phyloP scores from a whole-genome alignment of 768 basidiomycete species.

The Serendipita sp. region DNA sequence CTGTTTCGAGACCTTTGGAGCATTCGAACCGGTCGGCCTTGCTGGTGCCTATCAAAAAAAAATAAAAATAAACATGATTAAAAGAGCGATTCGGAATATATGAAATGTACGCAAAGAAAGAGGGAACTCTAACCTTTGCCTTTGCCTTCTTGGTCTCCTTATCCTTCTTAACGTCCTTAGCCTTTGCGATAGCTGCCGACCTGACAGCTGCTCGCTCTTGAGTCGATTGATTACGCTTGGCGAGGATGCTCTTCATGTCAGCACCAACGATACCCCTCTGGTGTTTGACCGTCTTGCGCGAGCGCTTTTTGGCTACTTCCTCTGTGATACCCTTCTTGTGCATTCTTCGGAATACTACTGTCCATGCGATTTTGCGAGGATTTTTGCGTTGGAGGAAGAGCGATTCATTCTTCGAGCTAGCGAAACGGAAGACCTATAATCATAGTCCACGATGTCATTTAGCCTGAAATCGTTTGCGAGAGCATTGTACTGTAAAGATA shows the following conservation, averaged over 20 bases:
- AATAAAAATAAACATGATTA: background rate
- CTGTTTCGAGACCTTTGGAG: slow-evolving; percentile 85
- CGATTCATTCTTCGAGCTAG: slow-evolving; percentile 81
- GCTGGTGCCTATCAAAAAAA: slow-evolving; percentile 30
- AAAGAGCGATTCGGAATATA: slow-evolving; percentile 19
- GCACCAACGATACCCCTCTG: slow-evolving; percentile 88
- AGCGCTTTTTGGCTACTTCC: slow-evolving; percentile 98
- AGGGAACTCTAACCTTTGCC: slow-evolving; percentile 32
- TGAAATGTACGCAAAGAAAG: slow-evolving; percentile 14
- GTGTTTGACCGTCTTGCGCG: slow-evolving; percentile 91
- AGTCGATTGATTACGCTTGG: slow-evolving; percentile 83
- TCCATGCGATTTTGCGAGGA: slow-evolving; percentile 99
- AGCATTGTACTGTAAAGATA: slow-evolving; percentile 3
- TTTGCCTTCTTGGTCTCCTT: slow-evolving; percentile 76
- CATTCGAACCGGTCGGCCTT: slow-evolving; percentile 37
- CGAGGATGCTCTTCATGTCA: slow-evolving; percentile 79
- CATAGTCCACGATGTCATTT: background rate
- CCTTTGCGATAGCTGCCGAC: slow-evolving; percentile 76
- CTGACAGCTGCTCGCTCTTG: slow-evolving; percentile 69
- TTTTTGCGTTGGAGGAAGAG: slow-evolving; percentile 99
- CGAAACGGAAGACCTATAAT: slow-evolving; percentile 83
- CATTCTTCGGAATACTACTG: slow-evolving; percentile 82
- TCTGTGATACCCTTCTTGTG: slow-evolving; percentile 99
- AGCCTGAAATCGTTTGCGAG: background rate
- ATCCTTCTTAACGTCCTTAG: slow-evolving; percentile 93